Conservation (phyloP, 768 basidiomycete species). For the Dentipellis sp. region DNA sequence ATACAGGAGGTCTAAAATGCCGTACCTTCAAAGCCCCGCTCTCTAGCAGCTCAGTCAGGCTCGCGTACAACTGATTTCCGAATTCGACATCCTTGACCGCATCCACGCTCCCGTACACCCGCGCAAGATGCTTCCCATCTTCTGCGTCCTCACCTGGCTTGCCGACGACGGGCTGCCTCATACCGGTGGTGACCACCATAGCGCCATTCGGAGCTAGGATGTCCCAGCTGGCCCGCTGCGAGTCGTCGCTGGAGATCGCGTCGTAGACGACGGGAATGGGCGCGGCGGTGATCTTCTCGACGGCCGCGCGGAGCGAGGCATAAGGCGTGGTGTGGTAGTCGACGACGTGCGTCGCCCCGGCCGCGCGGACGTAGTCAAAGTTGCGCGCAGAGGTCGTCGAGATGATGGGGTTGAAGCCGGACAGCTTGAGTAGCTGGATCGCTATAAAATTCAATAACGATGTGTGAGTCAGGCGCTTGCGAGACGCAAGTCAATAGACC, state of each 20-base stretch:
- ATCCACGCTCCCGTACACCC: background rate
- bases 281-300: constrained; percentile 7
- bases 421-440: constrained; percentile 13
- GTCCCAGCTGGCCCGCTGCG: constrained; percentile 11
- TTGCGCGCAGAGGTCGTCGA: constrained; percentile 11
- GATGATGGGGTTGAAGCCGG: constrained; percentile 13
- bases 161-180: background rate
- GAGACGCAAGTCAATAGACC: background rate
- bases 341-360: constrained; percentile 14
- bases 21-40: constrained; percentile 8
- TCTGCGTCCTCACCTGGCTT: background rate
- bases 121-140: background rate
- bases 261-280: constrained; percentile 10
- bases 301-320: constrained; percentile 1
- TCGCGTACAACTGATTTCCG: constrained; percentile 1
- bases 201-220: constrained; percentile 9
- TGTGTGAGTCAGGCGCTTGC: background rate
- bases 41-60: constrained; percentile 2
- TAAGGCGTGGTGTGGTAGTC: constrained; percentile 11
- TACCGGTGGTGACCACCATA: constrained; percentile 2
- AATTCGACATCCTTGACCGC: background rate
- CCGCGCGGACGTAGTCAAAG: constrained; percentile 2
- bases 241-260: constrained; percentile 8
- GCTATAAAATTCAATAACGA: background rate
- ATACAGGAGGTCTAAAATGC: background rate